Evolutionary conservation across 2,329 filamentous ascomycete species (phyloP).

Genomic region (Sarocladium strictum): DNA sequence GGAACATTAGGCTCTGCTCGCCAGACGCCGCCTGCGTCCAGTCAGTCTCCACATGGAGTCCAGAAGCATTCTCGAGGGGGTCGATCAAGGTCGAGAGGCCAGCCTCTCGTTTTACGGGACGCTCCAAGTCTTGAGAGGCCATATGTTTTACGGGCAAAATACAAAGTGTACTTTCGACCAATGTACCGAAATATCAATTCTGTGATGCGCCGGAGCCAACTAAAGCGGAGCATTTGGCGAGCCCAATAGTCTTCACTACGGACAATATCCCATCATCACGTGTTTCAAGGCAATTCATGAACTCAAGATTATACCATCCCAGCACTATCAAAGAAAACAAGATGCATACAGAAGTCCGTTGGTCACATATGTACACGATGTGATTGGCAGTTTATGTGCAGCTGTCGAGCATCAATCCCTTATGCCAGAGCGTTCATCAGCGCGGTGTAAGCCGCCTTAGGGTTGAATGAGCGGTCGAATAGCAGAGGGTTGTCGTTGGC

Average conservation of each 20-base stretch:
- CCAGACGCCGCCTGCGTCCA: neutral
- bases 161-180: neutral
- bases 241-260: neutral
- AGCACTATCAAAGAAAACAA: no score
- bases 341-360: neutral
- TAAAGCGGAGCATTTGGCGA: no score
- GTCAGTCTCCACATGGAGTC: no score
- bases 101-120: no score
- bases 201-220: neutral
- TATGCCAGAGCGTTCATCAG: conserved; percentile 9
- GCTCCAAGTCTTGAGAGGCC: neutral
- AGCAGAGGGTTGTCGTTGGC: conserved; percentile 43
- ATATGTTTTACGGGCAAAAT: neutral
- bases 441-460: conserved; percentile 45
- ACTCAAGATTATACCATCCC: no score
- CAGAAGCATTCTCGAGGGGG: no score
- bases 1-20: neutral
- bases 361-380: neutral
- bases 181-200: neutral
- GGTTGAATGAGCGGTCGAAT: conserved; percentile 44
- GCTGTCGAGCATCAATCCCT: neutral
- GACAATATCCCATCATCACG: neutral
- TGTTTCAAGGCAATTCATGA: no score
- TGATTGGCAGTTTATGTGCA: neutral
- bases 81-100: neutral